Evolutionary conservation across 768 basidiomycete species (phyloP).

Genomic region (Kondoa subrosea): DNA sequence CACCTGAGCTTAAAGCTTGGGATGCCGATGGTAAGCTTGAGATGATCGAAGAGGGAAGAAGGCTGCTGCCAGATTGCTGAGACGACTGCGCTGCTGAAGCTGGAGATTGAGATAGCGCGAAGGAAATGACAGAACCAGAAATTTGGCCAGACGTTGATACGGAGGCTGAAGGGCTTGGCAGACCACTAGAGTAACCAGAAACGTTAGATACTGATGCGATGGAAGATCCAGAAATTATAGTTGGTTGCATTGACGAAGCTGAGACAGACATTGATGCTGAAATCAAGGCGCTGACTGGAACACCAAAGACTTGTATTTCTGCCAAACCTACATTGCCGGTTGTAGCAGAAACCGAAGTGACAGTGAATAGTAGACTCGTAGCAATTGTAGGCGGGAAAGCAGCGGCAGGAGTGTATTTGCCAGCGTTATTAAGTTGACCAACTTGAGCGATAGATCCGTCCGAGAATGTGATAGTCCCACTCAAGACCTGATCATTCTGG

Average conservation of each 20-base stretch:
- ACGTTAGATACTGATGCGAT: too few relatives aligned
- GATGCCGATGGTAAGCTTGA: too few relatives aligned
- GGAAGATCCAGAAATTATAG: too few relatives aligned
- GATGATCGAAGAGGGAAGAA: too few relatives aligned
- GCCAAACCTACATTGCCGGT: slow-evolving; percentile 14
- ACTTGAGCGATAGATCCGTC: slow-evolving; percentile 17
- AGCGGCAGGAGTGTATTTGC: slow-evolving; percentile 8
- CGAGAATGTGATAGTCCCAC: slow-evolving; percentile 18
- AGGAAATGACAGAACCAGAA: not conserved
- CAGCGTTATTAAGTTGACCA: slow-evolving; percentile 17
- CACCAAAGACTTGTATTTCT: slow-evolving; percentile 7
- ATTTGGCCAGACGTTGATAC: not conserved
- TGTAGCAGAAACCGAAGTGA: slow-evolving; percentile 7
- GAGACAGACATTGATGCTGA: too few relatives aligned
- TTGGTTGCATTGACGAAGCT: too few relatives aligned
- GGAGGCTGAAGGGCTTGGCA: not conserved
- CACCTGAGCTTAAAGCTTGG: too few relatives aligned
- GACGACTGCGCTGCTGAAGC: too few relatives aligned
- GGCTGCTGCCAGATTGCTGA: too few relatives aligned
- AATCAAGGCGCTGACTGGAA: too few relatives aligned
- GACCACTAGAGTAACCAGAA: not conserved
- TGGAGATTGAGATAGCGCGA: too few relatives aligned
- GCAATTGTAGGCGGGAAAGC: slow-evolving; percentile 13
- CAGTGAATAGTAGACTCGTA: slow-evolving; percentile 7
- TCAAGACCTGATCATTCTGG: slow-evolving; percentile 13